Base-by-base conservation (phyloP, 352 stramenopile species). In the Globisporangium spiculum region DNA sequence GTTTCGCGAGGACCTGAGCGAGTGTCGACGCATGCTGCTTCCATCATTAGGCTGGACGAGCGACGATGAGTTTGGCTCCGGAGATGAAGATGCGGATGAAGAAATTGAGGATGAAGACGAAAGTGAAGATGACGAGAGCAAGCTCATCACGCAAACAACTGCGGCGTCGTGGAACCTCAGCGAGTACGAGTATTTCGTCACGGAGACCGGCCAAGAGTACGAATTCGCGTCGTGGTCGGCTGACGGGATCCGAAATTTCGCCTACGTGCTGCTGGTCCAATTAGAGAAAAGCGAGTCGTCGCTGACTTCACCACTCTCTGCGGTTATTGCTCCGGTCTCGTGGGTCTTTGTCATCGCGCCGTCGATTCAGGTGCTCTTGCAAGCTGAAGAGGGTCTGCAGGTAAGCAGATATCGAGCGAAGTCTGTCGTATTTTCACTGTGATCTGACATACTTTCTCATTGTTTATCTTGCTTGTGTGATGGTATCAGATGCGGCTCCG, bases 171-270 rank as follows among this genome's bases (percentile, higher is more conserved):
- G 71, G 64, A 73, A 78, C 0, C 66, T 90, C 34, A 54, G 44
- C 4, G 67, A 60, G 1, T 89, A 78, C 60, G 65, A 73, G 44
- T 90, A 91, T 57, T 92, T 92, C 27, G 24, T 90, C 10, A 75
- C 71, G 32, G 72, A 74, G 4, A 75, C 61, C 8, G 72, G 74
- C 0, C 84, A 91, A 12, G 83, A 90, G 57, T 80, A 88, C 38
- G 61, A 67, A 10, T 92, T 92, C 67, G 66, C 81, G 5, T 72
- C 84, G 26, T 93, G 86, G 86, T 89, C 84, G 2, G 63, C 72
- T 16, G 63, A 73, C 2, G 84, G 84, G 9, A 77, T 92, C 22
- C 70, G 68, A 3, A 64, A 73, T 4, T 74, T 93, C 8, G 63
- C 70, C 1, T 76, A 79, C 50, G 50, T 63, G 9, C 60, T 87